Conservation (phyloP, 1,284 basidiomycete genomes). For the Inonotus obliquus region DNA sequence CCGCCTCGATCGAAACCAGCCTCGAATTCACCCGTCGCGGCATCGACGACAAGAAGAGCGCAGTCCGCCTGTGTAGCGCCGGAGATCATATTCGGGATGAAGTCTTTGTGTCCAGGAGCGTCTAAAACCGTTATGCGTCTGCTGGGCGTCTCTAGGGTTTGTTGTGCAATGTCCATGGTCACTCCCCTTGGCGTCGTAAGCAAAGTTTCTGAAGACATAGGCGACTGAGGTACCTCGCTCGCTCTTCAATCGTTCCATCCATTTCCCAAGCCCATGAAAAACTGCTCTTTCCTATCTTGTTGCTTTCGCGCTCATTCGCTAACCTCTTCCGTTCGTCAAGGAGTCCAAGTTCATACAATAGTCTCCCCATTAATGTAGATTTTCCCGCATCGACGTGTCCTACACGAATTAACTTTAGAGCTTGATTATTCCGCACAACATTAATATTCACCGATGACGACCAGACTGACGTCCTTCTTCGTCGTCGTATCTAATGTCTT, state of each 20-base stretch:
- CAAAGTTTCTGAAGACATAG: constrained; percentile 7
- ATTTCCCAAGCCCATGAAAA: constrained; percentile 99
- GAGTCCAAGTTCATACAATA: constrained; percentile 89
- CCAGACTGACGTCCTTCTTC: constrained; percentile 78
- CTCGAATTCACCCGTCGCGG: constrained; percentile 89
- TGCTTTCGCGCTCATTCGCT: constrained; percentile 88
- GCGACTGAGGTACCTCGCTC: constrained; percentile 63
- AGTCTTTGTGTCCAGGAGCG: constrained; percentile 95
- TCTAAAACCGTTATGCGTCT: constrained; percentile 89
- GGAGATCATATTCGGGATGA: constrained; percentile 99
- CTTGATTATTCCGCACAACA: neutral
- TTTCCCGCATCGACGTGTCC: constrained; percentile 99
- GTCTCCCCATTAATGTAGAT: constrained; percentile 93
- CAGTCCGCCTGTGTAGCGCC: constrained; percentile 97
- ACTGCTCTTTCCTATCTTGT: constrained; percentile 87
- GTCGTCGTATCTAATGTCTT: constrained; percentile 47
- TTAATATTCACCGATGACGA: constrained; percentile 79
- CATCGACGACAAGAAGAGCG: constrained; percentile 93
- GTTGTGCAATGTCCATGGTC: constrained; percentile 94
- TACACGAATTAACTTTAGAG: constrained; percentile 28
- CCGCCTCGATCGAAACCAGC: constrained; percentile 92
- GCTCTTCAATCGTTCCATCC: constrained; percentile 90
- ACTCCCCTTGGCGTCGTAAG: constrained; percentile 63
- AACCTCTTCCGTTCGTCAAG: constrained; percentile 82
- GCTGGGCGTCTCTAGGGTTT: constrained; percentile 74